Percentiles rank a stretch among this genome's conserved stretches.
Evolutionary conservation across 2,329 filamentous ascomycete species (phyloP).

Genomic region (Pseudogymnoascus sp.): DNA sequence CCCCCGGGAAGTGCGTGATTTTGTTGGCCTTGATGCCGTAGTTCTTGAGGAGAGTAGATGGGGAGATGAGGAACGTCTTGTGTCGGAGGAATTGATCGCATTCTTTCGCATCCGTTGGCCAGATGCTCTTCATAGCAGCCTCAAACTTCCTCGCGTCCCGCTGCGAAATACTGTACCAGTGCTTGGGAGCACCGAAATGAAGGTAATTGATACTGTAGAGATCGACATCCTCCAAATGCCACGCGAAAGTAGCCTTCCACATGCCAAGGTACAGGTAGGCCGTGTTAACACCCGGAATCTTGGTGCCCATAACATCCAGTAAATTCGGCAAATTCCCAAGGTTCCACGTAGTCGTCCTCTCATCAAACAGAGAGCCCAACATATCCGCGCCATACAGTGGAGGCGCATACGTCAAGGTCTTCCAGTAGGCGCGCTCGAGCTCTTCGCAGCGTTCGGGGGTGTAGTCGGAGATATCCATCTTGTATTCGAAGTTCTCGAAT

Average conservation of each 20-base stretch:
- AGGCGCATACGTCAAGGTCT: constrained; percentile 87
- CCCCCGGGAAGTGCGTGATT: constrained; percentile 87
- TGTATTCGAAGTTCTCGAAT: constrained; percentile 87
- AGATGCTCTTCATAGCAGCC: constrained; percentile 87
- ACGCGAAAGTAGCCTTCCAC: constrained; percentile 99
- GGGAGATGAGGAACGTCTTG: constrained; percentile 95
- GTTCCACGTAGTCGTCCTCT: constrained; percentile 79
- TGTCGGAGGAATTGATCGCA: constrained; percentile 95
- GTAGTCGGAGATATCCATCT: constrained; percentile 78
- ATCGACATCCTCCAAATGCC: constrained; percentile 97
- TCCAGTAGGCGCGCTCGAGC: constrained; percentile 93
- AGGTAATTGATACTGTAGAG: constrained; percentile 99
- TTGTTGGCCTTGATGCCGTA: constrained; percentile 96
- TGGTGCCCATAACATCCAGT: constrained; percentile 86
- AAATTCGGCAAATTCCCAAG: constrained; percentile 90
- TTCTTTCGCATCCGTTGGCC: constrained; percentile 89
- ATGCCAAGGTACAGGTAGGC: constrained; percentile 96
- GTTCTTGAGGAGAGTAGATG: constrained; percentile 73
- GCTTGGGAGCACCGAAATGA: constrained; percentile 95
- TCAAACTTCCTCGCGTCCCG: constrained; percentile 90
- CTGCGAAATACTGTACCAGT: constrained; percentile 99
- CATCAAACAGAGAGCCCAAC: constrained; percentile 88
- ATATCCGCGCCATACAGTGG: constrained; percentile 96
- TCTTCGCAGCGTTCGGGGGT: constrained; percentile 89
- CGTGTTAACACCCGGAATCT: constrained; percentile 95